Evolutionary conservation across 2,329 filamentous ascomycete species (phyloP), one percentile per base, ranked within the genome.

Genomic region (Monosporascus sp.): DNA sequence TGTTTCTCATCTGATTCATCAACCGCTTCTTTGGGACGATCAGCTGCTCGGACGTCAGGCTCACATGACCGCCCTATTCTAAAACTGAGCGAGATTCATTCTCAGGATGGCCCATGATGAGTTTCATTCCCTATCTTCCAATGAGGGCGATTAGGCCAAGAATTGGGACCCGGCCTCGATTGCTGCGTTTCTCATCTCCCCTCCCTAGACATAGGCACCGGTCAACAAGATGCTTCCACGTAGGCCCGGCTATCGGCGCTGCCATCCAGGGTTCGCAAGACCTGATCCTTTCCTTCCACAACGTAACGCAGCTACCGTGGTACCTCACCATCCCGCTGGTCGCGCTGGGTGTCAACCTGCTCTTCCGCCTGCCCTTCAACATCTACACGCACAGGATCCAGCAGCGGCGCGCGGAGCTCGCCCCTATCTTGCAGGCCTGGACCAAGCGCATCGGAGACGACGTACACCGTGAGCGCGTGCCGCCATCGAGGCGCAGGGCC

Each of bases 301-400:
- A 55, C 24, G 41, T 62, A 48, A 70, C 71, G 24, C 72, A 74
- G 38, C 63, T 77, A 1, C 79, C 80, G 1, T 84, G 81, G 81
- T 81, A 72, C 58, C 58, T 81, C 35, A 72, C 74, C 27, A 79
- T 84, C 47, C 79, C 81, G 5, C 68, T 79, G n/a, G 67, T 79
- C 16, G 78, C 78, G 7, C 55, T 81, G 2, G 64, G 68, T 46
- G 66, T 81, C 61, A 77, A 72, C 64, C 60, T 74, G 40, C 53
- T 72, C 48, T 61, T 77, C 54, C 72, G 80, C 16, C 63, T 81
- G 5, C 81, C 81, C 6, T 67, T 78, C 7, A 71, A 69, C 37
- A 58, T 73, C 52, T 76, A 81, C 62, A 54, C 64, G 4, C 68
- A 66, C 11, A 56, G 44, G 5, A 58, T 73, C 11, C 48, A 58